Conservation (phyloP, 805 yeast genomes). For the Kurtzmaniella fragi region DNA sequence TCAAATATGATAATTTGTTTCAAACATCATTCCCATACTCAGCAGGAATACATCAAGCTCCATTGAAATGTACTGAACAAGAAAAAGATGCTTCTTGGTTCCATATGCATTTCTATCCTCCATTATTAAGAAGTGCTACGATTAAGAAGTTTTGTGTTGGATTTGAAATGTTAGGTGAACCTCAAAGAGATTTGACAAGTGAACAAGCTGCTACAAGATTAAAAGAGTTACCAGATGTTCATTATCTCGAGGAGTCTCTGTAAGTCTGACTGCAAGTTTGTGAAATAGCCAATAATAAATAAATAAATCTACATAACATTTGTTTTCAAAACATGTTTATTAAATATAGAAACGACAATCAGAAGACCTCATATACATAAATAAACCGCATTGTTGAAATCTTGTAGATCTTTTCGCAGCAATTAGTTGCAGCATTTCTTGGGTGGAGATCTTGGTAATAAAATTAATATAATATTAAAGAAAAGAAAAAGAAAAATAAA, state of each 20-base stretch:
- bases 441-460: too few species aligned
- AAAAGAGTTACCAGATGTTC: conserved; percentile 36
- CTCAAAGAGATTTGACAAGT: conserved; percentile 66
- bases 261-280: too few species aligned
- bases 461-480: too few species aligned
- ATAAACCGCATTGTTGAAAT: too few species aligned
- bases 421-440: too few species aligned
- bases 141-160: conserved; percentile 75
- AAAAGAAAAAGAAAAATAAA: too few species aligned
- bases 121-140: conserved; percentile 67
- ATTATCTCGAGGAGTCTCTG: conserved; percentile 17
- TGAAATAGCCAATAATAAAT: too few species aligned
- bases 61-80: conserved; percentile 41
- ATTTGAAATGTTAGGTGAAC: conserved; percentile 61
- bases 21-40: conserved; percentile 71
- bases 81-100: conserved; percentile 45
- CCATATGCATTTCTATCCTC: conserved; percentile 78
- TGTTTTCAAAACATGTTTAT: too few species aligned
- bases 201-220: conserved; percentile 62
- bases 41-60: conserved; percentile 80
- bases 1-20: conserved; percentile 65
- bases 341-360: too few species aligned
- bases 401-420: too few species aligned
- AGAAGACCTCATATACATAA: too few species aligned
- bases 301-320: too few species aligned